Evolutionary conservation across 257 asterid species (phyloP).

Genomic region (Jaltomata sinuosa): DNA sequence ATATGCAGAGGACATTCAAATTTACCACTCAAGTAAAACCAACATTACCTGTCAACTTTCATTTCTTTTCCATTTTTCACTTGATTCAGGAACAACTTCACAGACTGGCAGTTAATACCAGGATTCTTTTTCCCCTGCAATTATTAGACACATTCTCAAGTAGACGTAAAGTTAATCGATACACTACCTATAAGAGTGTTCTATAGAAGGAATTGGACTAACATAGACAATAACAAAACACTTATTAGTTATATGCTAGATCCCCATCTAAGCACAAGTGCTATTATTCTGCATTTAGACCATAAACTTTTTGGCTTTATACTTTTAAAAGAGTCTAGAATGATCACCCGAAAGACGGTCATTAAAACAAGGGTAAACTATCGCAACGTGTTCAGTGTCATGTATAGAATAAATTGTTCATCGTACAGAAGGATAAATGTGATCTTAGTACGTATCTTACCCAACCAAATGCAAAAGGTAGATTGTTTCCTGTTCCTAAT

Average conservation of each 20-base stretch:
- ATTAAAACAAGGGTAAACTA: not conserved
- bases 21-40: not conserved
- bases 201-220: not conserved
- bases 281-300: not conserved
- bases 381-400: not conserved
- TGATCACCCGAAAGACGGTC: not conserved
- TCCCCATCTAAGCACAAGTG: not conserved
- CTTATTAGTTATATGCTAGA: not conserved
- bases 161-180: not conserved
- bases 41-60: slow-evolving; percentile 67
- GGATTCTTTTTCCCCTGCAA: slow-evolving; percentile 91
- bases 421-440: not conserved
- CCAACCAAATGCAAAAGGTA: slow-evolving; percentile 98
- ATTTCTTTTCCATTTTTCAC: slow-evolving; percentile 69
- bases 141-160: not conserved
- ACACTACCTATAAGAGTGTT: not conserved
- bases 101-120: slow-evolving; percentile 61
- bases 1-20: not conserved
- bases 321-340: not conserved
- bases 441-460: slow-evolving; percentile 20
- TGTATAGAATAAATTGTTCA: not conserved
- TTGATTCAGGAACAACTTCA: slow-evolving; percentile 53
- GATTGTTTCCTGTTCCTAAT: slow-evolving; percentile 93
- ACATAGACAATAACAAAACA: not conserved
- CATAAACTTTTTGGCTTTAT: not conserved